A percentile compares a stretch with the other conserved stretches of the same genome.
Conservation (phyloP, 345 rosid species). For the Eucalyptus sideroxylon region DNA sequence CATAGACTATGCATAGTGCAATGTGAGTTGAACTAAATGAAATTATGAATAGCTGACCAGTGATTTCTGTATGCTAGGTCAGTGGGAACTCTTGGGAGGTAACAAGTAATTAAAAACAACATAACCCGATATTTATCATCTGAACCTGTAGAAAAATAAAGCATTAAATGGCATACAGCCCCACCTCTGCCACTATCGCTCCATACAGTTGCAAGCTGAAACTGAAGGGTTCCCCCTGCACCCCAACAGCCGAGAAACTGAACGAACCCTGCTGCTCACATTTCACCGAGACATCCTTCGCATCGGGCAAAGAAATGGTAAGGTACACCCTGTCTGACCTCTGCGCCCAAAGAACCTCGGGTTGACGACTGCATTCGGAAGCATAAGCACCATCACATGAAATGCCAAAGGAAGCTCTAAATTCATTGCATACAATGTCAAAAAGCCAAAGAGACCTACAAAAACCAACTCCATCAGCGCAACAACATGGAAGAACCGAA, state of each 20-base stretch:
- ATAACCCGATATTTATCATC: not conserved
- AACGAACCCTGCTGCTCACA: conserved; percentile 64
- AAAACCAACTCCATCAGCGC: not conserved
- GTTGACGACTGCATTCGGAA: conserved; percentile 48
- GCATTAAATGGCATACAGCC: not conserved
- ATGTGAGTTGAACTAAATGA: not conserved
- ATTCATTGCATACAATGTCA: not conserved
- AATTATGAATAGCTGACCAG: not conserved
- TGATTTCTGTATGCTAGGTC: not conserved
- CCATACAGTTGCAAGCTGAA: conserved; percentile 63
- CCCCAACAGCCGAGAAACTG: conserved; percentile 73
- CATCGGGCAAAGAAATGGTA: conserved; percentile 82
- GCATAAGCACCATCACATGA: not conserved
- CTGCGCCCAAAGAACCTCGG: conserved; percentile 98
- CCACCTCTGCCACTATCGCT: conserved; percentile 51
- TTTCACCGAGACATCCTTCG: conserved; percentile 61
- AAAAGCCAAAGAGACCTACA: not conserved
- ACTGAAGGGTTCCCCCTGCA: conserved; percentile 54
- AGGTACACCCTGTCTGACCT: conserved; percentile 75
- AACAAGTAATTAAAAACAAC: not conserved
- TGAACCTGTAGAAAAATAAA: not conserved
- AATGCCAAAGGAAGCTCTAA: not conserved
- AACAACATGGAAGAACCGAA: not conserved
- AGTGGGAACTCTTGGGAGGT: not conserved
- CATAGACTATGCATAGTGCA: not conserved